Conservation (phyloP, 75 land plant genomes). For the Picea sitchensis region DNA sequence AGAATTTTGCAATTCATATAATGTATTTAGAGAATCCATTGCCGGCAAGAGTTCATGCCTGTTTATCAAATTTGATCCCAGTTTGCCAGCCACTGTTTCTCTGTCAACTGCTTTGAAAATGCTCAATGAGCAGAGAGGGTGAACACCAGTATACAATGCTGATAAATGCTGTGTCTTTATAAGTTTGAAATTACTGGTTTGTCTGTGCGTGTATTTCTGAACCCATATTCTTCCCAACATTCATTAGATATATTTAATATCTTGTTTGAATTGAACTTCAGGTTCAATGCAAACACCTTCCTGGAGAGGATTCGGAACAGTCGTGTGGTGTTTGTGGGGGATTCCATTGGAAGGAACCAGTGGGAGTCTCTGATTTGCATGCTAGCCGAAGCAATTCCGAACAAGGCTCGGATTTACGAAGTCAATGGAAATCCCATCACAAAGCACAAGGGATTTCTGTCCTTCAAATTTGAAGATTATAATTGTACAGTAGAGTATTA, state of each 20-base stretch:
- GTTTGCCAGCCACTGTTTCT: background rate
- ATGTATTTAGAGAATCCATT: too few species aligned
- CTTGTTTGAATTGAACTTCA: conserved; percentile 15
- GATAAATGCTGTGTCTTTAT: background rate
- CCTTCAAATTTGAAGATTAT: conserved; percentile 51
- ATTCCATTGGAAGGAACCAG: conserved; percentile 88
- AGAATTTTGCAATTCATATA: too few species aligned
- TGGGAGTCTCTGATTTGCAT: conserved; percentile 96
- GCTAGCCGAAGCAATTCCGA: conserved; percentile 53
- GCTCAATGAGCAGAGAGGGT: background rate
- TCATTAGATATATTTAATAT: background rate
- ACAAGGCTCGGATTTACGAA: conserved; percentile 65
- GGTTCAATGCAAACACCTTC: conserved; percentile 69
- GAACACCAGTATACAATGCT: too few species aligned
- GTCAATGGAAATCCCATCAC: conserved; percentile 67
- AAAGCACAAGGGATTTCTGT: conserved; percentile 78
- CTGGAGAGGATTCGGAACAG: conserved; percentile 53
- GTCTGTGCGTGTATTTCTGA: background rate
- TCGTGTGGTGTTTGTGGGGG: conserved; percentile 73
- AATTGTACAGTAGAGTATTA: conserved; percentile 86
- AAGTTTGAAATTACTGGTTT: background rate
- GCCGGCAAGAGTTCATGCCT: too few species aligned
- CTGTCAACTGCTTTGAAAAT: background rate
- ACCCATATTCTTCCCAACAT: background rate
- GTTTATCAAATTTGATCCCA: background rate